These are phyloP conservation scores for Martiniozyma asiatica DNA, from an alignment of 1,139 yeast species.

Conservation along the genomic window DNA sequence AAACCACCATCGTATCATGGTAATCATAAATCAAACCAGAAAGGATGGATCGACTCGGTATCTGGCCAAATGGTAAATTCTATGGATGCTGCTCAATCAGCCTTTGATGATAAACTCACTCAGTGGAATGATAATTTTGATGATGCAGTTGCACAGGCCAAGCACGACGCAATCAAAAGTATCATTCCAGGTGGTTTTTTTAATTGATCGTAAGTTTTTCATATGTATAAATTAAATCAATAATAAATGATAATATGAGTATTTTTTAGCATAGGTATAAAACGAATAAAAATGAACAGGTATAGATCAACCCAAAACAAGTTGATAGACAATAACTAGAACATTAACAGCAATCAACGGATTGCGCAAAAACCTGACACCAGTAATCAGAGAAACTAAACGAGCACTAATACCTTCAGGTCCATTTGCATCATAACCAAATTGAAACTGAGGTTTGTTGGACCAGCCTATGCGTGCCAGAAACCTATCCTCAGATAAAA, in stretches of 20 bases:
- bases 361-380: constrained; percentile 61
- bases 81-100: constrained; percentile 16
- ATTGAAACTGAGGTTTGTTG: constrained; percentile 12
- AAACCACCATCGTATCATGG: constrained; percentile 9
- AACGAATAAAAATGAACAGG: no score
- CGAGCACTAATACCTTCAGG: constrained; percentile 37
- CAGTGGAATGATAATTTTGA: constrained; percentile 21
- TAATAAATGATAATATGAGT: constrained; percentile 45
- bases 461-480: constrained; percentile 50
- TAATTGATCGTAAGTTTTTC: no score
- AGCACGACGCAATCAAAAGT: constrained; percentile 19
- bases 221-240: constrained; percentile 60
- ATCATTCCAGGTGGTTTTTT: constrained; percentile 28
- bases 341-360: constrained; percentile 62
- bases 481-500: constrained; percentile 73
- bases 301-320: constrained; percentile 67
- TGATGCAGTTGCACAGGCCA: constrained; percentile 18
- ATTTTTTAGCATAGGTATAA: not conserved
- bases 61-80: constrained; percentile 12
- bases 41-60: constrained; percentile 13
- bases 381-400: constrained; percentile 52
- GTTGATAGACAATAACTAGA: constrained; percentile 57
- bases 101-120: constrained; percentile 16
- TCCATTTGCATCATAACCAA: constrained; percentile 6
- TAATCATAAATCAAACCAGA: constrained; percentile 1